Evolutionary conservation across 1,139 yeast species (phyloP).

Genomic region (Suhomyces coccinellae): DNA sequence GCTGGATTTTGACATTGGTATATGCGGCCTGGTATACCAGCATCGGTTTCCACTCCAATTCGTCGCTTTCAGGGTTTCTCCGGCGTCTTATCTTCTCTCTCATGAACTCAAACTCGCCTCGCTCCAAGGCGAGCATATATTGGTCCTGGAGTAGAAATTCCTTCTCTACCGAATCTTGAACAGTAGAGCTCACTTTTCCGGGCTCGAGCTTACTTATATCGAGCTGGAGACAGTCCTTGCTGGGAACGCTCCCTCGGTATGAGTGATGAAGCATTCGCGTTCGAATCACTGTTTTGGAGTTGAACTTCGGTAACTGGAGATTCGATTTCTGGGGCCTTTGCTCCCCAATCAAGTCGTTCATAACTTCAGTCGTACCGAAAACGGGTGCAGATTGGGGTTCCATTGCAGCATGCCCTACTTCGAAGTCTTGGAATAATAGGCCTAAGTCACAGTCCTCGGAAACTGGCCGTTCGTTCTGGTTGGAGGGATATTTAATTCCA

Average conservation of each 20-base stretch:
- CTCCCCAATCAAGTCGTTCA: no score
- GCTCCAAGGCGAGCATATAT: slow-evolving; percentile 6
- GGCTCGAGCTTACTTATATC: slow-evolving; percentile 7
- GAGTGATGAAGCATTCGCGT: not conserved
- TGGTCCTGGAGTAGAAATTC: slow-evolving; percentile 16
- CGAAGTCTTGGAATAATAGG: not conserved
- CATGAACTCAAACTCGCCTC: not conserved
- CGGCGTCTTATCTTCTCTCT: slow-evolving; percentile 15
- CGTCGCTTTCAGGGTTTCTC: slow-evolving; percentile 23
- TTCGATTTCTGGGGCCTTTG: no score
- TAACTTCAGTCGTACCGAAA: no score
- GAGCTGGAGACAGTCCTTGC: not conserved
- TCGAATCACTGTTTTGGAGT: not conserved
- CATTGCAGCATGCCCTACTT: not conserved
- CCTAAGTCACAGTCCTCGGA: not conserved
- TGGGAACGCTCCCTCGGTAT: not conserved
- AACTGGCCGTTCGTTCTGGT: not conserved
- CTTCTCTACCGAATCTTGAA: slow-evolving; percentile 7
- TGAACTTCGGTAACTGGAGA: no score
- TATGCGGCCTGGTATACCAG: slow-evolving; percentile 38
- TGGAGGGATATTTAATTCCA: not conserved
- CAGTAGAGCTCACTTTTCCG: slow-evolving; percentile 7
- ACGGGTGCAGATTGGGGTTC: no score
- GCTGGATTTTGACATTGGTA: slow-evolving; percentile 29
- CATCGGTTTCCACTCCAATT: slow-evolving; percentile 36